Evolutionary conservation across 1,284 basidiomycete genomes (phyloP).

Genomic region (Polyporus tsugae): DNA sequence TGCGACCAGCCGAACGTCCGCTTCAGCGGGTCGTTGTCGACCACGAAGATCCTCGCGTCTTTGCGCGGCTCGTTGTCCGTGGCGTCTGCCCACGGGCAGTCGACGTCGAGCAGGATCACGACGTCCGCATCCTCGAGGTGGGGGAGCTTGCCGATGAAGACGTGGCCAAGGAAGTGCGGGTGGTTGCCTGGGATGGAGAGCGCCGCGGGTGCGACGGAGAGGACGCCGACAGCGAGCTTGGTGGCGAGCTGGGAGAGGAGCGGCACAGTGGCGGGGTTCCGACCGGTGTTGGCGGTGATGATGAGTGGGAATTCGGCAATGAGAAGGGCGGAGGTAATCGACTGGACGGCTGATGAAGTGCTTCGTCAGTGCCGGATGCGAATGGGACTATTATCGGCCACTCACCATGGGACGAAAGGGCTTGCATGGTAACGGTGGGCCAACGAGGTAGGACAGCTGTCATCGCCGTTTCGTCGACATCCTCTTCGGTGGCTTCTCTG

Average conservation of each 20-base stretch:
- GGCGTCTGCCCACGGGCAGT: conserved; percentile 69
- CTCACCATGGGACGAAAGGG: conserved; percentile 55
- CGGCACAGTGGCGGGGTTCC: conserved; percentile 55
- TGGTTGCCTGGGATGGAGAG: conserved; percentile 66
- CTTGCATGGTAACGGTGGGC: conserved; percentile 58
- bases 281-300: conserved; percentile 67
- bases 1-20: conserved; percentile 59
- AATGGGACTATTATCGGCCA: conserved; percentile 15
- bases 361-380: neutral
- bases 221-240: conserved; percentile 61
- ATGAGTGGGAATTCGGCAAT: conserved; percentile 64
- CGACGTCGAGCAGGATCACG: conserved; percentile 68
- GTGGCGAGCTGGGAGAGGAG: conserved; percentile 57
- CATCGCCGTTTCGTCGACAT: conserved; percentile 51
- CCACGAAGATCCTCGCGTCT: conserved; percentile 59
- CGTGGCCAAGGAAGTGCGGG: conserved; percentile 57
- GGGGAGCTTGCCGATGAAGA: conserved; percentile 52
- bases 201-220: conserved; percentile 56
- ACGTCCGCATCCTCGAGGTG: conserved; percentile 65
- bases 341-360: conserved; percentile 45
- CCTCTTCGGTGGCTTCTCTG: conserved; percentile 72
- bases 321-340: conserved; percentile 57
- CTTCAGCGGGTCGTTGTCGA: conserved; percentile 72
- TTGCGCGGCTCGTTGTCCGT: conserved; percentile 49
- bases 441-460: conserved; percentile 47